phyloP scores from a whole-genome alignment of 345 rosid genomes.

The Eucalyptus tenuipes region DNA sequence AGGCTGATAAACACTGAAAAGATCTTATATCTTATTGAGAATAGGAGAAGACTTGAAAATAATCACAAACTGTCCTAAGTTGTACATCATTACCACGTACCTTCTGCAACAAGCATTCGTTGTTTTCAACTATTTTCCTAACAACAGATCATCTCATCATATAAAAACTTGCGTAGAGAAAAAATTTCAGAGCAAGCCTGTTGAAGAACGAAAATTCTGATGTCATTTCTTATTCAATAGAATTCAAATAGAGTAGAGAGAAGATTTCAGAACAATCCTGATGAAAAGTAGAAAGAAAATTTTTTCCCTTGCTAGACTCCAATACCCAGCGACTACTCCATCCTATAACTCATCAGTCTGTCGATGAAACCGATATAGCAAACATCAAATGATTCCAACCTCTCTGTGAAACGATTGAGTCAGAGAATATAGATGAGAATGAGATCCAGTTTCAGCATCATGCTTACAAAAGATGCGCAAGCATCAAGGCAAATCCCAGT shows the following conservation, averaged over 20 bases:
- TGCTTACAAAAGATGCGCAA: not conserved
- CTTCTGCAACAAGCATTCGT: not conserved
- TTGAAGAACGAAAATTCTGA: not conserved
- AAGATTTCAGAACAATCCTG: not conserved
- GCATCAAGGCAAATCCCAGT: not conserved
- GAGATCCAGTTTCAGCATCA: not conserved
- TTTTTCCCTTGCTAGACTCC: not conserved
- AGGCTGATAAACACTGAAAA: not conserved
- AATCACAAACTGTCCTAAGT: not conserved
- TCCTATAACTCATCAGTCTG: not conserved
- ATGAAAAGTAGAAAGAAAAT: not conserved
- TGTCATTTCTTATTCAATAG: not conserved
- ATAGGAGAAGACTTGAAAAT: not conserved
- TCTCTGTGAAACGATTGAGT: not conserved
- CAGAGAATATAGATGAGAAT: not conserved
- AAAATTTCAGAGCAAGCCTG: not conserved
- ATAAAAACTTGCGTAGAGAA: not conserved
- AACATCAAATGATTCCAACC: not conserved
- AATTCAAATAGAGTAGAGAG: not conserved
- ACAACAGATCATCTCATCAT: not conserved
- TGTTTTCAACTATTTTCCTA: not conserved
- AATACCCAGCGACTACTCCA: not conserved
- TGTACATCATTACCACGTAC: not conserved
- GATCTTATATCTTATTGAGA: not conserved
- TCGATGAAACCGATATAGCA: not conserved